Evolutionary conservation across 495 filamentous ascomycete species (phyloP), one percentile per base, ranked within the genome.

Genomic region (Penicillium pancosmium): DNA sequence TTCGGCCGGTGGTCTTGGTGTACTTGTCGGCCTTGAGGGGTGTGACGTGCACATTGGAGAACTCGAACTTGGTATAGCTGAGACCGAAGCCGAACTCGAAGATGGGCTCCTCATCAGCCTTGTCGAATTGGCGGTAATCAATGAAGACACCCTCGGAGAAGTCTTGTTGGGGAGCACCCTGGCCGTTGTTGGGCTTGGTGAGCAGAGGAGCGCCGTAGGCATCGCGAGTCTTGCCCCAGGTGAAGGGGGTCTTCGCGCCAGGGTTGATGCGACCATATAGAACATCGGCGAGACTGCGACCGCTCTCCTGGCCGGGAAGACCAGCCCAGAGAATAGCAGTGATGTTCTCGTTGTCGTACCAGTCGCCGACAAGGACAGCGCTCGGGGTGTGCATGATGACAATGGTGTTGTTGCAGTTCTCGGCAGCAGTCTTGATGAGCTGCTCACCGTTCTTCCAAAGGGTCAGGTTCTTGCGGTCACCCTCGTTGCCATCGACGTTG

Each of bases 281-380:
- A 7, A 98, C 84, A 67, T 98, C 93, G 25, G 86, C 85, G 60
- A 98, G 84, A n/a, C 89, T 84, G 73, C 94, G 93, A 40, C 94
- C 94, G 33, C 88, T 91, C 71, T 98, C 89, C 69, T 98, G 89
- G 12, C 94, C 94, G 0, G 94, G 94, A 44, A 97, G 71, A 70
- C 93, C 93, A 60, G 93, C 94, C 88, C 92, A 97, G 16, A 98
- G 68, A 41, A 98, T 94, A 25, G 91, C 94, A 9, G 92, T 97
- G 56, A 98, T 83, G 71, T 98, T 98, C n/a, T 89, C 86, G 72
- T 89, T 86, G 61, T 92, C 76, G 59, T 91, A 88, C 79, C 86
- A 96, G 25, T 89, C 81, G 25, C 86, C 83, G 21, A 97, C 65
- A 0, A 96, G 76, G 18, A 97, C 91, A 15, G 93, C 83, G 3